Conservation (phyloP, 2,329 filamentous ascomycete species). For the Botrytis byssoidea region DNA sequence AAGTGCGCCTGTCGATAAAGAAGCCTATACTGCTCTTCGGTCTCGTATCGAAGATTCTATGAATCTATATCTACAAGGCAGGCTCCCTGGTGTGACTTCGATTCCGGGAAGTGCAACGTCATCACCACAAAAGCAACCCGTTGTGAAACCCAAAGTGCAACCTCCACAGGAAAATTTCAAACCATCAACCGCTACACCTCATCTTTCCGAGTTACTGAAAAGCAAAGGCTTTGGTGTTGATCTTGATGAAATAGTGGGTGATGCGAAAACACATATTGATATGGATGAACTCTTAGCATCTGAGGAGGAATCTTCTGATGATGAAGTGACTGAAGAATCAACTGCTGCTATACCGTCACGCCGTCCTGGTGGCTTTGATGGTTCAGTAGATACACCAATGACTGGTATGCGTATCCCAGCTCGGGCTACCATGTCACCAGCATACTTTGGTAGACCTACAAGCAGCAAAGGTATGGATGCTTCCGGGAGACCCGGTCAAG, state of each 20-base stretch:
- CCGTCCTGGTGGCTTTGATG: slow-evolving; percentile 40
- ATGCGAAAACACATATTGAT: slow-evolving; percentile 56
- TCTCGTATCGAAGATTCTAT: slow-evolving; percentile 56
- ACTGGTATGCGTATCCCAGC: slow-evolving; percentile 57
- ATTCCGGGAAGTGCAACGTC: slow-evolving; percentile 43
- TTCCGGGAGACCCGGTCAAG: slow-evolving; percentile 38
- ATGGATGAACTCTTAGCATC: slow-evolving; percentile 50
- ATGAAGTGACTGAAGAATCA: slow-evolving; percentile 46
- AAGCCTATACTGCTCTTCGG: slow-evolving; percentile 51
- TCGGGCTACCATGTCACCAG: slow-evolving; percentile 54
- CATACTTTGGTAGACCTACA: slow-evolving; percentile 48
- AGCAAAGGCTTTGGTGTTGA: slow-evolving; percentile 61
- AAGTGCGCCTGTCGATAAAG: slow-evolving; percentile 53
- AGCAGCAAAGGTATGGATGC: slow-evolving; percentile 56
- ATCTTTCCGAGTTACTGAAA: slow-evolving; percentile 65
- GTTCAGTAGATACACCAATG: slow-evolving; percentile 38
- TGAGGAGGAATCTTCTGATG: slow-evolving; percentile 56
- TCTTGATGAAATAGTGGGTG: slow-evolving; percentile 58
- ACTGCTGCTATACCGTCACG: slow-evolving; percentile 32
- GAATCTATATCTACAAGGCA: slow-evolving; percentile 51
- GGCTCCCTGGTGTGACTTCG: slow-evolving; percentile 48
- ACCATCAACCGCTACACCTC: slow-evolving; percentile 59
- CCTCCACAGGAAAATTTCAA: slow-evolving; percentile 44
- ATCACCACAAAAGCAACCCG: slow-evolving; percentile 24
- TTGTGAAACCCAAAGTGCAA: slow-evolving; percentile 36